Percentiles rank a stretch among this genome's conserved stretches.
These are phyloP conservation scores for Lophiotrema nucula DNA, from an alignment of 495 filamentous ascomycete genomes.

Conservation along the genomic window DNA sequence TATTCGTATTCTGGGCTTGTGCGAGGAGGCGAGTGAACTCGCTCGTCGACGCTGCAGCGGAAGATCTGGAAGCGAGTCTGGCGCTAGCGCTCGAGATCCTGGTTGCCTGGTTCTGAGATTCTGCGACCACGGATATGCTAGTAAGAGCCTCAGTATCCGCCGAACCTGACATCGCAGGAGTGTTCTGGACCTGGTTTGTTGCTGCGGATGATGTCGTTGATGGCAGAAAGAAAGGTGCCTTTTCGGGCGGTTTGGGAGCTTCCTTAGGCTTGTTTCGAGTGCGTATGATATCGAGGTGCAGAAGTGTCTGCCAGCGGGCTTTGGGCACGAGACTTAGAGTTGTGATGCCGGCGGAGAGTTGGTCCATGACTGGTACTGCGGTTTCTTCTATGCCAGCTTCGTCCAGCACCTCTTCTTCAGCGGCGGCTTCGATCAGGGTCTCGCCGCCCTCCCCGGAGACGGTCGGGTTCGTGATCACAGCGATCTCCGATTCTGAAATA, in stretches of 20 bases:
- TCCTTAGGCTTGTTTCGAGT: slow-evolving; percentile 93
- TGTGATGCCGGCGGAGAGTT: slow-evolving; percentile 75
- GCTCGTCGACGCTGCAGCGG: slow-evolving; percentile 34
- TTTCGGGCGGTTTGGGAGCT: slow-evolving; percentile 85
- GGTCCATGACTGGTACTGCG: slow-evolving; percentile 58
- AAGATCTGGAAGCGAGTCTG: slow-evolving; percentile 39
- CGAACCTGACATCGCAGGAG: neutral
- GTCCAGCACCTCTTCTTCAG: slow-evolving; percentile 30
- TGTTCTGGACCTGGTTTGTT: neutral
- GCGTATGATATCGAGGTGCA: slow-evolving; percentile 86
- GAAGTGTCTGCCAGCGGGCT: slow-evolving; percentile 86
- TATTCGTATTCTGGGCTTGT: slow-evolving; percentile 43
- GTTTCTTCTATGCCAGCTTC: slow-evolving; percentile 33
- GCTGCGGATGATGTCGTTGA: slow-evolving; percentile 48
- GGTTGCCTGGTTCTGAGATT: slow-evolving; percentile 6
- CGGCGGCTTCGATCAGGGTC: slow-evolving; percentile 57
- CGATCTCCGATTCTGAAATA: slow-evolving; percentile 72
- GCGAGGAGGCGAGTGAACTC: slow-evolving; percentile 61
- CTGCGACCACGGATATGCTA: neutral
- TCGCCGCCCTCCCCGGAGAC: slow-evolving; percentile 81
- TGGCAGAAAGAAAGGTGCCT: slow-evolving; percentile 94
- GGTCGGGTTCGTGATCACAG: slow-evolving; percentile 58
- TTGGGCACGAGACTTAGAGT: slow-evolving; percentile 87
- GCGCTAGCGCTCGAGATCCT: slow-evolving; percentile 19
- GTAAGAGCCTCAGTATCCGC: neutral